phyloP scores from a whole-genome alignment of 345 rosid genomes.

The Arabis alpina region DNA sequence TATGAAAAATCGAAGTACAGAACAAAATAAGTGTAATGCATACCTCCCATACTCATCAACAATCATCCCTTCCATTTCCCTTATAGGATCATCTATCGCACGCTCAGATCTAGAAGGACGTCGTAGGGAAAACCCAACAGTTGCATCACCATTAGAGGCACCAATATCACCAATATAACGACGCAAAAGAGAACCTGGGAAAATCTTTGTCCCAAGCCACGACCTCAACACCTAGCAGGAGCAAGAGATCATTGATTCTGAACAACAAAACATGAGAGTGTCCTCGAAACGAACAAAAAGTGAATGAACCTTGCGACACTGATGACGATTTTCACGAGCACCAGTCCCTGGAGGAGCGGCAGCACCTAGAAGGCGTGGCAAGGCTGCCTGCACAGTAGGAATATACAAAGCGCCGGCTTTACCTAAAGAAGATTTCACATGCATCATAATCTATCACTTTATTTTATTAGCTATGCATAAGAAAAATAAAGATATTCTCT shows the following conservation, averaged over 20 bases:
- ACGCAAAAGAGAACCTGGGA: slow-evolving; percentile 79
- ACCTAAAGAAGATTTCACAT: slow-evolving; percentile 52
- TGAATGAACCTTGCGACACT: slow-evolving; percentile 82
- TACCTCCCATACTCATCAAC: slow-evolving; percentile 99
- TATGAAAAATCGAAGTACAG: neutral
- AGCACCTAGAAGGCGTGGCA: slow-evolving; percentile 93
- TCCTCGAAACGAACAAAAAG: slow-evolving; percentile 12
- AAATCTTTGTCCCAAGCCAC: slow-evolving; percentile 92
- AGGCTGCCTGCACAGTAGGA: slow-evolving; percentile 84
- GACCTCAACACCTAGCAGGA: slow-evolving; percentile 72
- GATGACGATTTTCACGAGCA: slow-evolving; percentile 95
- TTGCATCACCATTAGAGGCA: slow-evolving; percentile 67
- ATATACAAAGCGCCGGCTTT: slow-evolving; percentile 83
- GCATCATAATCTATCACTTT: slow-evolving; percentile 20
- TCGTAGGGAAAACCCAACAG: slow-evolving; percentile 63
- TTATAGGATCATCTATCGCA: slow-evolving; percentile 88
- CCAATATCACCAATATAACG: slow-evolving; percentile 84
- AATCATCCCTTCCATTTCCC: slow-evolving; percentile 99
- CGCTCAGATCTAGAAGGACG: slow-evolving; percentile 96
- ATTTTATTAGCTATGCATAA: neutral
- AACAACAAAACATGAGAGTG: slow-evolving; percentile 25
- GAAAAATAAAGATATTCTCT: slow-evolving; percentile 17
- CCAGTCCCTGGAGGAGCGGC: slow-evolving; percentile 88
- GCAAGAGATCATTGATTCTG: slow-evolving; percentile 34
- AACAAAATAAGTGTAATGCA: slow-evolving; percentile 19